phyloP scores from a whole-genome alignment of 192 early-diverging fungal species.

The Chytriomyces hyalinus region DNA sequence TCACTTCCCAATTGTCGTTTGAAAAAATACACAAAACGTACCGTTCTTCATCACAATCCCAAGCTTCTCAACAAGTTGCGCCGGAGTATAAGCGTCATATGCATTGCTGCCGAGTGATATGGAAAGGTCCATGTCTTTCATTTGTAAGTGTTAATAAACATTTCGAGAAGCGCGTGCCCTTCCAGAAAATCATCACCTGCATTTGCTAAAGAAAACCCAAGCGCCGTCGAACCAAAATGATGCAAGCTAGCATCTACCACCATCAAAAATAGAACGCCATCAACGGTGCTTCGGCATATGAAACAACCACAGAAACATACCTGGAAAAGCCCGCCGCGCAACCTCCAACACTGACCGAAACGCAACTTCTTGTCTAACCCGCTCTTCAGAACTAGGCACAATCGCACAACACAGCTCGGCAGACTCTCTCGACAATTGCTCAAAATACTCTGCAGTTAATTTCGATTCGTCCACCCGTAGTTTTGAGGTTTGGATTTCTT shows the following conservation, averaged over 20 bases:
- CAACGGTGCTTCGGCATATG: not conserved
- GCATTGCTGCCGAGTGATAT: conserved; percentile 20
- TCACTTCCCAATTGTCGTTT: not conserved
- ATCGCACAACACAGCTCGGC: conserved; percentile 10
- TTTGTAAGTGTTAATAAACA: not conserved
- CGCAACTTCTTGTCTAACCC: conserved; percentile 25
- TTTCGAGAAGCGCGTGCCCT: not conserved
- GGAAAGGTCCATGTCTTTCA: conserved; percentile 37
- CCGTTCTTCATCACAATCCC: conserved; percentile 40
- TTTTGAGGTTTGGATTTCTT: conserved; percentile 46
- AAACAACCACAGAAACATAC: conserved; percentile 15
- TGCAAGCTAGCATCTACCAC: conserved; percentile 30
- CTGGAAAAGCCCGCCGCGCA: conserved; percentile 29
- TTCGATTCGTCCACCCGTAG: conserved; percentile 36
- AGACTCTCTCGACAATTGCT: conserved; percentile 33
- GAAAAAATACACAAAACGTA: not conserved
- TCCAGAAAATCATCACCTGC: conserved; percentile 17
- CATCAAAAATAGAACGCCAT: conserved; percentile 5
- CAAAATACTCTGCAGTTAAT: conserved; percentile 42
- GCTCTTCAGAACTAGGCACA: conserved; percentile 23
- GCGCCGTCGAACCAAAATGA: conserved; percentile 41
- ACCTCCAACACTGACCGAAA: conserved; percentile 32
- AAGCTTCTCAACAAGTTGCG: conserved; percentile 44
- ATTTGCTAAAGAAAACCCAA: conserved; percentile 38
- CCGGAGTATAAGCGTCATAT: conserved; percentile 11